phyloP scores from a whole-genome alignment of 2,329 filamentous ascomycete species.

The Lachnellula arida region DNA sequence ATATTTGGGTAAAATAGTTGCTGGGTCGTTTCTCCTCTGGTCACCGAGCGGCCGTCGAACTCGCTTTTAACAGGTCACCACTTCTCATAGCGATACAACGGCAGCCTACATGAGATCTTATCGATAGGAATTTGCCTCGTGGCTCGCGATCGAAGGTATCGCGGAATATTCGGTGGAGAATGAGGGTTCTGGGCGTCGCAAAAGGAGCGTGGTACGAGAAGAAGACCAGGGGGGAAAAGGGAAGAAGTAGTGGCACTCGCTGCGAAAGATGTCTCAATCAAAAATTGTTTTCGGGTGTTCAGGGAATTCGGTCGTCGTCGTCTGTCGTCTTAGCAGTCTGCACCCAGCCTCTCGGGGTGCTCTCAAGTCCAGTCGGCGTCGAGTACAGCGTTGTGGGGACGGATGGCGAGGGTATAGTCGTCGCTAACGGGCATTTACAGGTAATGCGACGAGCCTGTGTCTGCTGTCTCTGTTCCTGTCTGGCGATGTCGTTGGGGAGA shows the following conservation, averaged over 20 bases:
- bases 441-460: neutral
- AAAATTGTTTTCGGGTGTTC: neutral
- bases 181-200: constrained; percentile 1
- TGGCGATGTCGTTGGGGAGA: neutral
- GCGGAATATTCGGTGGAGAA: neutral
- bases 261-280: constrained; percentile 3
- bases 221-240: constrained; percentile 1
- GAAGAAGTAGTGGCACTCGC: constrained; percentile 7
- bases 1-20: constrained; percentile 4
- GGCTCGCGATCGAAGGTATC: neutral
- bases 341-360: constrained; percentile 14
- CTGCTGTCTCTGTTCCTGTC: neutral
- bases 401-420: neutral
- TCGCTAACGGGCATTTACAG: neutral
- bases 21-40: constrained; percentile 9
- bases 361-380: neutral
- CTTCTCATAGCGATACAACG: constrained; percentile 19
- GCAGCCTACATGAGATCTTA: constrained; percentile 15
- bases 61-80: constrained; percentile 15
- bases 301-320: constrained; percentile 9
- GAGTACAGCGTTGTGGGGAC: neutral
- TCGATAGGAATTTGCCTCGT: constrained; percentile 1
- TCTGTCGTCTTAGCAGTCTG: constrained; percentile 8
- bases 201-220: constrained; percentile 11
- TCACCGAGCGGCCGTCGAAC: constrained; percentile 10